Conservation (phyloP, 805 yeast genomes). For the Kodamaea nitidulidarum region DNA sequence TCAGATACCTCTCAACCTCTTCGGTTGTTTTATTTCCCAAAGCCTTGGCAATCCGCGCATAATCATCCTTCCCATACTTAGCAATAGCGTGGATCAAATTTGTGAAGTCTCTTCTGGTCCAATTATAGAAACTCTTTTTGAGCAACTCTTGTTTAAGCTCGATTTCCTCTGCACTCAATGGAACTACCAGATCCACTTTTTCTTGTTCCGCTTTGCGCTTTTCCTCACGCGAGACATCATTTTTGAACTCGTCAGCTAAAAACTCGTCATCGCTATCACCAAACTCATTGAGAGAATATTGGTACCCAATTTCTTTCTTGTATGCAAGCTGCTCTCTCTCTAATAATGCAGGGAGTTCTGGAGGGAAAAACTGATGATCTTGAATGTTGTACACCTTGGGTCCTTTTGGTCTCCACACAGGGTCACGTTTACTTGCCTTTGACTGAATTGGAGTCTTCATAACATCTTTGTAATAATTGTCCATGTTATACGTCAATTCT, state of each 20-base stretch:
- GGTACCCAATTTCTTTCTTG: constrained; percentile 56
- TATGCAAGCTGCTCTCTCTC: constrained; percentile 63
- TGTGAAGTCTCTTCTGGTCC: constrained; percentile 76
- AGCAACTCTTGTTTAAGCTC: constrained; percentile 49
- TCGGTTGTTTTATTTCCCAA: constrained; percentile 54
- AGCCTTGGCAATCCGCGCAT: constrained; percentile 47
- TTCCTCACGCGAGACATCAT: constrained; percentile 32
- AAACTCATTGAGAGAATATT: constrained; percentile 56
- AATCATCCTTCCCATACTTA: constrained; percentile 56
- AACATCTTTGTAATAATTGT: constrained; percentile 71
- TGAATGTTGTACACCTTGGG: constrained; percentile 63
- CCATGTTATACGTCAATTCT: constrained; percentile 74
- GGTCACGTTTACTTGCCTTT: constrained; percentile 4
- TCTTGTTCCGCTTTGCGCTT: constrained; percentile 46
- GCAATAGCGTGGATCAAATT: constrained; percentile 68
- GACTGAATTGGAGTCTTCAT: constrained; percentile 33
- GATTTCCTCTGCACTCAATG: constrained; percentile 62
- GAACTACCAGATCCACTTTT: constrained; percentile 51
- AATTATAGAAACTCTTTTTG: constrained; percentile 56
- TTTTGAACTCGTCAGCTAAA: constrained; percentile 44
- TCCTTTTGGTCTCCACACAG: constrained; percentile 39
- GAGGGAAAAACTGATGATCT: constrained; percentile 72
- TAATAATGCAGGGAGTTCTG: constrained; percentile 47
- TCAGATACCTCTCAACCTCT: constrained; percentile 57
- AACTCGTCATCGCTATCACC: constrained; percentile 52